Evolutionary conservation across 1,139 yeast genomes (phyloP), one percentile per base, ranked within the genome.

Genomic region (Blastobotrys capitulatus): DNA sequence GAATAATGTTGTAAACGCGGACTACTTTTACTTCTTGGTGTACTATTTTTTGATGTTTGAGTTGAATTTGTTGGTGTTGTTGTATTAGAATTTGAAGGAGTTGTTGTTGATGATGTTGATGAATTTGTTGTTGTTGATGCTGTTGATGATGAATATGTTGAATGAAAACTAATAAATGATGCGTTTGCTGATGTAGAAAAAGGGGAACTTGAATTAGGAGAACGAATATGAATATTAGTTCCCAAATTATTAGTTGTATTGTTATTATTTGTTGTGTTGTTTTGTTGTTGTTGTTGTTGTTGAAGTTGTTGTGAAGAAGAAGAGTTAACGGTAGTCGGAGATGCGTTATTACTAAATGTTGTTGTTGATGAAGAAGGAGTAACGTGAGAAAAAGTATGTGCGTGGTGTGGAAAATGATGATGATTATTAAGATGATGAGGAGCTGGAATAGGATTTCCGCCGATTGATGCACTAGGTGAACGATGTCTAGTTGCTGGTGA

Each of bases 141-240:
- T 40, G 44, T 13, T 34, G 46, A 25, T 31, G 46, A n/a, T 7
- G 46, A 9, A 13, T 12, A 22, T 12, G 19, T 15, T n/a, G 40
- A 29, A 27, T 44, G 47, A 16, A 36, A 44, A 15, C 37, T 22
- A 19, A 38, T 44, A 26, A 25, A 27, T 3, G 46, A 25, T 2
- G 46, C 46, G 36, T 36, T 43, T 26, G 46, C 41, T 2, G 46
- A 36, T 12, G 50, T 29, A 26, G 50, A 42, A 47, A 47, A 47
- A 39, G 50, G 50, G 46, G 50, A 47, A 31, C 42, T 42, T 9
- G 46, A 42, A 27, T 42, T 47, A 42, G 50, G 46, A 36, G 50
- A 29, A 42, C 50, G 50, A 38, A 47, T 47, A 34, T 47, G 50
- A 32, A 47, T 47, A 38, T 47, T 47, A 34, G 49, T 45, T 38